phyloP scores from a whole-genome alignment of 2,329 filamentous ascomycete species.

The Beauveria bassiana region DNA sequence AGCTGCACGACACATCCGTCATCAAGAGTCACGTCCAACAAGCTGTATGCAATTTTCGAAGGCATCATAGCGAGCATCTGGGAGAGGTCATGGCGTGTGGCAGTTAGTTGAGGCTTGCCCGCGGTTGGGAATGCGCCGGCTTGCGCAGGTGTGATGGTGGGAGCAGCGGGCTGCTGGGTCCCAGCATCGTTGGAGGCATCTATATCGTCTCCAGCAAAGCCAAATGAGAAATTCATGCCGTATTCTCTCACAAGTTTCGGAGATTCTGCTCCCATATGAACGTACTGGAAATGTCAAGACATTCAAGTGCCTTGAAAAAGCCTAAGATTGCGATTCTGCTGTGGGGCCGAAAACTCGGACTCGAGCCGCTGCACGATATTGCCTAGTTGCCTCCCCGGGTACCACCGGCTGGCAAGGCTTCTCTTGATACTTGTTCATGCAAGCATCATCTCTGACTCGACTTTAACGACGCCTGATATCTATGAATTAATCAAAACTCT shows the following conservation, averaged over 20 bases:
- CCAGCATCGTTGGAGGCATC: constrained; percentile 37
- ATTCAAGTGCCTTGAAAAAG: neutral
- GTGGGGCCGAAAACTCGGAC: constrained; percentile 11
- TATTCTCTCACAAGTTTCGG: neutral
- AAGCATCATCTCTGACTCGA: neutral
- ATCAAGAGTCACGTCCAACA: constrained; percentile 50
- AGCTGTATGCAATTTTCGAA: constrained; percentile 64
- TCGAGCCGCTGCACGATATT: neutral
- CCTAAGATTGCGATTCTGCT: neutral
- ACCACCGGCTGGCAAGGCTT: neutral
- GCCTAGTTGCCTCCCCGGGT: too few species aligned
- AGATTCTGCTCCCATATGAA: neutral
- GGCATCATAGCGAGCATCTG: constrained; percentile 54
- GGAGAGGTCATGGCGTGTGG: constrained; percentile 42
- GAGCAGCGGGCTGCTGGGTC: constrained; percentile 12
- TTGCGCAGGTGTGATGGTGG: constrained; percentile 12
- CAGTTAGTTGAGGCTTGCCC: constrained; percentile 51
- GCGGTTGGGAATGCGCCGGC: constrained; percentile 52
- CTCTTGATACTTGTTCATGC: neutral
- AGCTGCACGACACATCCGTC: constrained; percentile 46
- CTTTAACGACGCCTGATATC: neutral
- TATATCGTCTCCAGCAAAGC: constrained; percentile 58
- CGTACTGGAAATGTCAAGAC: neutral
- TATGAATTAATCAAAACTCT: too few species aligned
- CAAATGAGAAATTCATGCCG: constrained; percentile 50